These are phyloP conservation scores for Avena sativa DNA, from an alignment of 176 grass and related monocot species.

Conservation along the genomic window DNA sequence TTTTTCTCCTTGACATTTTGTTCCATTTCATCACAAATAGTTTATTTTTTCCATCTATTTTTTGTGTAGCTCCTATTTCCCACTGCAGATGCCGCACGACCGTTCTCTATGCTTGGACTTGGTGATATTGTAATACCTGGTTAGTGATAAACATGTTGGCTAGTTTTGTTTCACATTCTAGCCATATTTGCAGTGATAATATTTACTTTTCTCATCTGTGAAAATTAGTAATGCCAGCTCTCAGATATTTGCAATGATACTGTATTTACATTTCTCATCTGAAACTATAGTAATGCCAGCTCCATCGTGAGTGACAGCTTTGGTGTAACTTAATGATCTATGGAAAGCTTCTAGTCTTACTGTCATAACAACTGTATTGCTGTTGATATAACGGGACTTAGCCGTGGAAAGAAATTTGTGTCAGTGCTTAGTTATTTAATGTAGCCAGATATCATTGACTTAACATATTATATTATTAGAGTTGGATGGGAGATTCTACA, in stretches of 20 bases:
- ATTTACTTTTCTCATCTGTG: not conserved
- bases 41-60: constrained; percentile 1
- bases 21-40: constrained; percentile 16
- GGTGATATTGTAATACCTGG: constrained; percentile 98
- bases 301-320: not conserved
- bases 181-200: not conserved
- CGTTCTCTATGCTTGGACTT: constrained; percentile 95
- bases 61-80: constrained; percentile 81
- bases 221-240: not conserved
- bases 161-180: not conserved
- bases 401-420: not conserved
- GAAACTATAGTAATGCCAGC: not conserved
- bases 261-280: not conserved
- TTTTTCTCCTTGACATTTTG: not conserved
- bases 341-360: not conserved
- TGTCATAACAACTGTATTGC: not conserved
- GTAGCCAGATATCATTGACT: not conserved
- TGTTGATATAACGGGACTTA: not conserved
- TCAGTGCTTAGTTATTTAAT: not conserved
- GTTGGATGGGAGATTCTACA: not conserved
- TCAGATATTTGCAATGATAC: not conserved
- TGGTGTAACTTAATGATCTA: not conserved
- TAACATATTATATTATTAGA: not conserved
- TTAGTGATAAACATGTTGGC: constrained; percentile 24
- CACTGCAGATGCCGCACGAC: constrained; percentile 71